Evolutionary conservation across 805 yeast species (phyloP), one percentile per base, ranked within the genome.

Genomic region (Candida gorgasii): DNA sequence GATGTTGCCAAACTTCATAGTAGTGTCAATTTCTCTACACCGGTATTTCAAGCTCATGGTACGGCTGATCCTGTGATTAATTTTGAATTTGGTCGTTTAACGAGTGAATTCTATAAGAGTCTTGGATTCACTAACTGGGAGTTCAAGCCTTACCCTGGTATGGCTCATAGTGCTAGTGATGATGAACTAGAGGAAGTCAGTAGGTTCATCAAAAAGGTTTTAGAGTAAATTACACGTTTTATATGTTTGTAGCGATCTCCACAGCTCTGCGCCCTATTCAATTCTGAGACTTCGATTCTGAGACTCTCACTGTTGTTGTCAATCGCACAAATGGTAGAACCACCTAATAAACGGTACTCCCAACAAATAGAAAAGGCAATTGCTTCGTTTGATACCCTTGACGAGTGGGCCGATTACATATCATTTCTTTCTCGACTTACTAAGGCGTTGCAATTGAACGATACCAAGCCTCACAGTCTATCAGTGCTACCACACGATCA

Each of bases 351-450:
- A 46, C 39, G 48, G 23, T 44, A 46, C 32, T 23, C 14, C 15
- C 52, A 49, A 29, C 34, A 24, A 13, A 46, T 49, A 14, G 52
- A 49, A 30, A 46, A 42, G 24, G 46, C 46, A 9, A 18, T 49
- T 4, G 12, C 17, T 7, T 23, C 48, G 77, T 5, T 72, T 79
- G 96, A 88, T 40, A 67, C 86, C 1, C 84, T 89, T 1, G 86
- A 82, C 23, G 99, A 93, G 67, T 93, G 99, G 99, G 98, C 99
- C 11, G 99, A 93, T 59, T 89, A 92, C 60, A 93, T 93, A 43
- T 84, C 97, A 16, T 90, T 88, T 59, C 69, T 95, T 34, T 82
- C 92, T 2, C 80, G 86, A 46, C 73, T 95, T 5, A 80, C 82
- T 45, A 87, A 89, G 58, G 82, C 95, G 0, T 62, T 90, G 30